phyloP scores from a whole-genome alignment of 257 asterid genomes.

The Solanum sitiens region DNA sequence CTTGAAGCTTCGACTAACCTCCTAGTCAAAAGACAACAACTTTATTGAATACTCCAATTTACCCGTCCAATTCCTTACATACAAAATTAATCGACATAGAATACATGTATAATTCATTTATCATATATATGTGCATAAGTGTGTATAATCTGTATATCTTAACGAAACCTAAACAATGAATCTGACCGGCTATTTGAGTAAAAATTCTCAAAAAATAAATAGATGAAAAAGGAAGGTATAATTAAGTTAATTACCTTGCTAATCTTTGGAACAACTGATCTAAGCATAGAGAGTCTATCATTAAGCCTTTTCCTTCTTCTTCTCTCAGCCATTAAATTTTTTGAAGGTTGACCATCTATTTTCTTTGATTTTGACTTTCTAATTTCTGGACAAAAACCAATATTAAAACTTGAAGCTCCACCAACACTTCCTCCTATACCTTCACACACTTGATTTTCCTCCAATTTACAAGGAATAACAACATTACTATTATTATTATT shows the following conservation, averaged over 20 bases:
- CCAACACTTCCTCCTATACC: neutral
- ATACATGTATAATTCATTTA: neutral
- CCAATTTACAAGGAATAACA: conserved; percentile 13
- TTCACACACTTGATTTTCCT: conserved; percentile 14
- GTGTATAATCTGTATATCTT: neutral
- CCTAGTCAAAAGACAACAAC: too few relatives aligned
- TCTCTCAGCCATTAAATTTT: conserved; percentile 84
- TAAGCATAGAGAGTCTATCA: conserved; percentile 78
- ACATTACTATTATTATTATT: neutral
- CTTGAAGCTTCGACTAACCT: too few relatives aligned
- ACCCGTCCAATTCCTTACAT: neutral
- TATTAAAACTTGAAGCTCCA: conserved; percentile 11
- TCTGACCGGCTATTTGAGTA: neutral
- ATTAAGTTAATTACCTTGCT: conserved; percentile 46
- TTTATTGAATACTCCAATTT: too few relatives aligned
- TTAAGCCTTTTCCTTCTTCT: conserved; percentile 71
- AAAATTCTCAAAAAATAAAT: neutral
- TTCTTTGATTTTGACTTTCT: conserved; percentile 26
- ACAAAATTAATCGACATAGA: neutral
- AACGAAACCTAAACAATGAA: neutral
- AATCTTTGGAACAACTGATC: conserved; percentile 90
- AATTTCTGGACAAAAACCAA: conserved; percentile 21
- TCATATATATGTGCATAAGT: neutral
- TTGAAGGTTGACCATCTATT: conserved; percentile 51
- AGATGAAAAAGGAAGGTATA: neutral